A percentile compares a stretch with the other conserved stretches of the same genome.
phyloP scores from a whole-genome alignment of 163 green algal species.

The Coccomyxa subellipsoidea region DNA sequence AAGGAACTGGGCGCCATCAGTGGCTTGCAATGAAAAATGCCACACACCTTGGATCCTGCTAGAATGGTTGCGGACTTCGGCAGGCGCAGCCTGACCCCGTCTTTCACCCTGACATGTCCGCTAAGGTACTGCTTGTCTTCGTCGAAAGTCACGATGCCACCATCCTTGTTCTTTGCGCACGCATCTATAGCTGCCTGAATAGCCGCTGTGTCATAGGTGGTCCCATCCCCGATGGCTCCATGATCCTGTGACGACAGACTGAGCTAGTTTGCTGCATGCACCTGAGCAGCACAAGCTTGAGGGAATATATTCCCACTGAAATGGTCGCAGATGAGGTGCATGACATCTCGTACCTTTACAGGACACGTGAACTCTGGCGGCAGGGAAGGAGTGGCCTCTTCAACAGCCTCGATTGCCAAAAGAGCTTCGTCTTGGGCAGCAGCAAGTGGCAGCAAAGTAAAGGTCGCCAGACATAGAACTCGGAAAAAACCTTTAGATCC shows the following conservation, averaged over 20 bases:
- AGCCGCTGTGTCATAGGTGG: constrained; percentile 1
- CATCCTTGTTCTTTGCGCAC: background rate
- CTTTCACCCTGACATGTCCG: background rate
- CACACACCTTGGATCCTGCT: background rate
- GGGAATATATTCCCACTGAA: background rate
- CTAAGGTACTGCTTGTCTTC: background rate
- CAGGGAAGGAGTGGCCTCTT: background rate
- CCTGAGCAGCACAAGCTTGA: background rate
- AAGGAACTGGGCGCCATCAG: too few species aligned
- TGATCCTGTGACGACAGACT: background rate
- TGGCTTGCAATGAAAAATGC: too few species aligned
- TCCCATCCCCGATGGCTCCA: background rate
- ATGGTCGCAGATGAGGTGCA: background rate
- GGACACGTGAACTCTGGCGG: background rate
- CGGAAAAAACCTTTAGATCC: background rate
- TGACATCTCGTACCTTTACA: background rate
- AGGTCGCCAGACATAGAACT: background rate
- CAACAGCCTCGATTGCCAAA: background rate
- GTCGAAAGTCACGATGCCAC: background rate
- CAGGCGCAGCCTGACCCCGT: background rate
- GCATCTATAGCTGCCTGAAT: constrained; percentile 8
- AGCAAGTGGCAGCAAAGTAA: background rate
- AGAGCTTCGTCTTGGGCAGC: background rate
- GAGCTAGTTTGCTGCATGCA: background rate
- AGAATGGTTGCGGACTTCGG: background rate